These are phyloP conservation scores for Hura crepitans DNA, from an alignment of 441 rosid genomes.

Conservation along the genomic window DNA sequence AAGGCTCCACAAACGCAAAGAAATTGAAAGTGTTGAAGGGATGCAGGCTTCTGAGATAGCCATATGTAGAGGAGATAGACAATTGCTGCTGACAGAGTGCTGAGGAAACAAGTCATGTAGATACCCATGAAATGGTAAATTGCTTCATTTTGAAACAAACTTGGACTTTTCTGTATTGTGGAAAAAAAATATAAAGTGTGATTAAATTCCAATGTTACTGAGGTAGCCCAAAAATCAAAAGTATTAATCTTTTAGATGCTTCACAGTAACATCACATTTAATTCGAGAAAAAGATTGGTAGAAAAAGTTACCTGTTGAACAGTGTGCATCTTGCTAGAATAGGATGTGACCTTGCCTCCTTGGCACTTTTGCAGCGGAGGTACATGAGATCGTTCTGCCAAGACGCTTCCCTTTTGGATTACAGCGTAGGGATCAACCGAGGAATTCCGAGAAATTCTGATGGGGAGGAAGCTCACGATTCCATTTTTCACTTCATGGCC, in stretches of 20 bases:
- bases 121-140: conserved; percentile 48
- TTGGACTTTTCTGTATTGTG: conserved; percentile 1
- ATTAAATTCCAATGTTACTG: neutral
- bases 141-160: conserved; percentile 23
- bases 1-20: conserved; percentile 58
- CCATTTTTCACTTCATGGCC: conserved; percentile 62
- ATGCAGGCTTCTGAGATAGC: conserved; percentile 33
- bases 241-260: no score
- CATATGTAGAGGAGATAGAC: conserved; percentile 39
- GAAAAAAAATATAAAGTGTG: conserved; percentile 6
- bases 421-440: conserved; percentile 61
- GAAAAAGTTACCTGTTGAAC: conserved; percentile 33
- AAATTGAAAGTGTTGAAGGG: conserved; percentile 44
- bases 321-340: conserved; percentile 27
- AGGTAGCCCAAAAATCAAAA: no score
- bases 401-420: conserved; percentile 53
- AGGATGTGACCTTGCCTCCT: conserved; percentile 34
- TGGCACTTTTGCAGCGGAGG: conserved; percentile 50
- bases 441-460: conserved; percentile 46
- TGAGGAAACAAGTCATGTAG: conserved; percentile 49
- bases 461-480: conserved; percentile 45
- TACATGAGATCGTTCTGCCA: conserved; percentile 47
- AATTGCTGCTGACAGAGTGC: conserved; percentile 53
- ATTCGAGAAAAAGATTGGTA: neutral
- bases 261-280: no score